Conservation (phyloP, 495 filamentous ascomycete genomes). For the Cladorrhinum samala region DNA sequence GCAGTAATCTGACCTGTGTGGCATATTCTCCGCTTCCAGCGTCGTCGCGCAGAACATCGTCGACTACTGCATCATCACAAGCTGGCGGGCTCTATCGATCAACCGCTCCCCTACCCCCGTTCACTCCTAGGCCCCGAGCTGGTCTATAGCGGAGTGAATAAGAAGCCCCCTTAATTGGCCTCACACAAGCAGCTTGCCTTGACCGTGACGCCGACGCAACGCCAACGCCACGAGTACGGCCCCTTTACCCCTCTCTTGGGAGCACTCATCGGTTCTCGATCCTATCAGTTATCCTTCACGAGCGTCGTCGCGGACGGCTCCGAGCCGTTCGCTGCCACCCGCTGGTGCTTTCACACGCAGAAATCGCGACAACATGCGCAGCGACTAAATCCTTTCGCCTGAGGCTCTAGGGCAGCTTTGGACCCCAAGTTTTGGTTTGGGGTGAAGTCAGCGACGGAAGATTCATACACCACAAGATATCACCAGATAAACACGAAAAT, state of each 20-base stretch:
- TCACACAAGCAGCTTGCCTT: conserved; percentile 5
- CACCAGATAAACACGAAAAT: conserved; percentile 33
- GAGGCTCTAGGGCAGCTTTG: conserved; percentile 23
- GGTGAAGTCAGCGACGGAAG: conserved; percentile 1
- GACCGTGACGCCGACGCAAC: neutral
- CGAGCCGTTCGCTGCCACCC: conserved; percentile 35
- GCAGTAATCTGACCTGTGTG: neutral
- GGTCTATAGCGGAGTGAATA: conserved; percentile 93
- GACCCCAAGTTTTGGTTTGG: conserved; percentile 14
- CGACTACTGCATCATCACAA: conserved; percentile 4
- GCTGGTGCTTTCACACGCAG: conserved; percentile 27
- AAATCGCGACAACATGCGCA: conserved; percentile 27
- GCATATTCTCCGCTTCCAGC: neutral
- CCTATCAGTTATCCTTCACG: conserved; percentile 6
- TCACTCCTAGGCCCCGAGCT: conserved; percentile 87
- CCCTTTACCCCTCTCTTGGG: conserved; percentile 2
- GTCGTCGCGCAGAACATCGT: conserved; percentile 5
- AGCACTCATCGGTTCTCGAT: neutral
- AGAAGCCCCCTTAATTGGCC: conserved; percentile 93
- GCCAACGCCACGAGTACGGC: neutral
- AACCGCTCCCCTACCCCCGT: conserved; percentile 74
- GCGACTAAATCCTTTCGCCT: conserved; percentile 18
- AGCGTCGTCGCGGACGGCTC: conserved; percentile 30
- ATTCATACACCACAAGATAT: neutral
- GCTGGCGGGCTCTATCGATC: conserved; percentile 79